Percentiles rank a stretch among this genome's conserved stretches.
Evolutionary conservation across 2,329 filamentous ascomycete species (phyloP).

Genomic region (Sarocladium oryzae): DNA sequence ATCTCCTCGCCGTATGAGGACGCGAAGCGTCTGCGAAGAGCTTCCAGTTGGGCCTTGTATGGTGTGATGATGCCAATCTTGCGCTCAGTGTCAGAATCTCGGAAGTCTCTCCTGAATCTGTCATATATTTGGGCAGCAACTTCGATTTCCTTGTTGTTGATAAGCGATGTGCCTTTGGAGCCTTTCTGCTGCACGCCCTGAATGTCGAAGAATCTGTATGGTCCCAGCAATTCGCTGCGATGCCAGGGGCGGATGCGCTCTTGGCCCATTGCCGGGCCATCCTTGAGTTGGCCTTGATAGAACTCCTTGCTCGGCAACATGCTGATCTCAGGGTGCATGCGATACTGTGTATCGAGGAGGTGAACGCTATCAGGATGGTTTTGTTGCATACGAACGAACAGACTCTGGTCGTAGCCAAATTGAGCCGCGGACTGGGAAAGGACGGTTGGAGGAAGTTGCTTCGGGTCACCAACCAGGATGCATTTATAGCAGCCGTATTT

Average conservation of each 20-base stretch:
- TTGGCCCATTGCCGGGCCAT: slow-evolving; percentile 75
- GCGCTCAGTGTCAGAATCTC: slow-evolving; percentile 60
- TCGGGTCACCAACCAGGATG: slow-evolving; percentile 94
- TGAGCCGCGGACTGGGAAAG: slow-evolving; percentile 86
- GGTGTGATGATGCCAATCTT: slow-evolving; percentile 97
- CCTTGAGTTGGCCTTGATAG: slow-evolving; percentile 80
- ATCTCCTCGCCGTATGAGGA: slow-evolving; percentile 68
- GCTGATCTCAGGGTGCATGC: slow-evolving; percentile 98
- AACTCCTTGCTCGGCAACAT: slow-evolving; percentile 84
- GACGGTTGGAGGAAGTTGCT: slow-evolving; percentile 92
- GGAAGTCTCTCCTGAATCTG: slow-evolving; percentile 68
- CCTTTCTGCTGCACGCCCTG: slow-evolving; percentile 78
- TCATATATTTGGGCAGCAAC: slow-evolving; percentile 82
- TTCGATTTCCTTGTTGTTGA: slow-evolving; percentile 82
- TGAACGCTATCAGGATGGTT: slow-evolving; percentile 86
- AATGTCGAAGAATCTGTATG: slow-evolving; percentile 97
- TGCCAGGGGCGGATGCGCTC: slow-evolving; percentile 83
- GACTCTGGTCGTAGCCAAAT: slow-evolving; percentile 93
- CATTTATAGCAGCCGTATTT: slow-evolving; percentile 98
- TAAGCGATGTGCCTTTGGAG: slow-evolving; percentile 77
- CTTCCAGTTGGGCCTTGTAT: slow-evolving; percentile 86
- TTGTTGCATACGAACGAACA: slow-evolving; percentile 97
- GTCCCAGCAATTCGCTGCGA: slow-evolving; percentile 68
- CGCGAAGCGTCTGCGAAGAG: slow-evolving; percentile 70
- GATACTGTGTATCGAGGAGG: slow-evolving; percentile 94